A percentile compares a stretch with the other conserved stretches of the same genome.
These are phyloP conservation scores for Talaromyces verruculosus DNA, from an alignment of 2,329 filamentous ascomycete genomes.

Conservation along the genomic window DNA sequence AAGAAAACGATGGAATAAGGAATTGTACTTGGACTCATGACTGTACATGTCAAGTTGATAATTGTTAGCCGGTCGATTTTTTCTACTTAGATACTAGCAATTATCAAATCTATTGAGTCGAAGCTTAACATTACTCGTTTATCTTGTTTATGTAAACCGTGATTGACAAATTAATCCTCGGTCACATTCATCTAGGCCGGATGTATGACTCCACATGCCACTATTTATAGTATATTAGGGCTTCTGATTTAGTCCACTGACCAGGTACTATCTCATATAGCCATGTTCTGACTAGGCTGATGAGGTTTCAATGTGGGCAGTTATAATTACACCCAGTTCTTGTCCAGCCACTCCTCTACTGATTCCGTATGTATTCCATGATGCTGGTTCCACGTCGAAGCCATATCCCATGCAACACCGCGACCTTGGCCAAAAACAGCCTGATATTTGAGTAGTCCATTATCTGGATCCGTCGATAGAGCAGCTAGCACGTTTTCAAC, in stretches of 20 bases:
- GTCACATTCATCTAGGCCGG: background rate
- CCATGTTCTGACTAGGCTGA: too few species aligned
- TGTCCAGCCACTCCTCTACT: background rate
- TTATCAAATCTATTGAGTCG: background rate
- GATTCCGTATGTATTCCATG: background rate
- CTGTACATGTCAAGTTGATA: background rate
- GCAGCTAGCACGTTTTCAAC: slow-evolving; percentile 47
- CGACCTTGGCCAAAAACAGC: slow-evolving; percentile 58
- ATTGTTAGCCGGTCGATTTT: background rate
- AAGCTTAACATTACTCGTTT: background rate
- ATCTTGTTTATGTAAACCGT: background rate
- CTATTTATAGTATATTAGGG: background rate
- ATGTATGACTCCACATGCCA: background rate
- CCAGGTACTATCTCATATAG: too few species aligned
- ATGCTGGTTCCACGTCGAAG: slow-evolving; percentile 53
- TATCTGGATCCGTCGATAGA: slow-evolving; percentile 48
- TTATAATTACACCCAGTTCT: background rate
- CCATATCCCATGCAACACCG: slow-evolving; percentile 60
- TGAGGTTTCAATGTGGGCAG: too few species aligned
- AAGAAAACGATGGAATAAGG: background rate
- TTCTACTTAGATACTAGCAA: background rate
- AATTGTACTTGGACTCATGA: too few species aligned
- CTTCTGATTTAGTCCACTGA: background rate
- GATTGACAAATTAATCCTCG: background rate
- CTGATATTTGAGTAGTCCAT: slow-evolving; percentile 60